Conservation (phyloP, 2,329 filamentous ascomycete species). For the Plectosphaerella plurivora region DNA sequence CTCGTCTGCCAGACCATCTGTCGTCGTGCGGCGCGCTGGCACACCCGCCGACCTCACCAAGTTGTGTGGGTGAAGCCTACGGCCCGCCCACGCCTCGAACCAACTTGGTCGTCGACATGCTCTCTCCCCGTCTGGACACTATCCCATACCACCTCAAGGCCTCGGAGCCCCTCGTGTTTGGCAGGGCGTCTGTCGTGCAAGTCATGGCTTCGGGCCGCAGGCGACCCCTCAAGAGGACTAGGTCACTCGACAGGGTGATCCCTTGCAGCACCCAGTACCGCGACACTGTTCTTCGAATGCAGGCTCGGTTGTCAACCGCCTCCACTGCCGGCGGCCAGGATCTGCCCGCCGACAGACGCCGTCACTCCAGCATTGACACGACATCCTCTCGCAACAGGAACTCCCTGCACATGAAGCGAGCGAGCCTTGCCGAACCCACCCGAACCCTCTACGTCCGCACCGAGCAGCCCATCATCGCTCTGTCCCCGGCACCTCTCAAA, state of each 20-base stretch:
- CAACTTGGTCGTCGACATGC: slow-evolving; percentile 13
- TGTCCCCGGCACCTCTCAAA: slow-evolving; percentile 14
- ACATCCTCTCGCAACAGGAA: not conserved
- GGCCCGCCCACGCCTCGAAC: slow-evolving; percentile 11
- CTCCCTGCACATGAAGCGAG: not conserved
- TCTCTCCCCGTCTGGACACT: slow-evolving; percentile 26
- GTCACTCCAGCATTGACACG: slow-evolving; percentile 19
- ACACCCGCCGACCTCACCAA: slow-evolving; percentile 18
- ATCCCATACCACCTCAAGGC: slow-evolving; percentile 24
- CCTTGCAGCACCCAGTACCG: slow-evolving; percentile 22
- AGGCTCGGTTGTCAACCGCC: not conserved
- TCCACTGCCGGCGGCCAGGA: slow-evolving; percentile 6
- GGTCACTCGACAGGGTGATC: slow-evolving; percentile 32
- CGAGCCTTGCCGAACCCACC: slow-evolving; percentile 6
- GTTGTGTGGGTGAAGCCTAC: slow-evolving; percentile 29
- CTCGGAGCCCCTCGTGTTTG: slow-evolving; percentile 31
- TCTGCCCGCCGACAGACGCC: slow-evolving; percentile 9
- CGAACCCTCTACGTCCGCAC: slow-evolving; percentile 25
- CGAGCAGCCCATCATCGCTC: slow-evolving; percentile 21
- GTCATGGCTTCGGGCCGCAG: slow-evolving; percentile 21
- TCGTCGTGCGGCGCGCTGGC: not conserved
- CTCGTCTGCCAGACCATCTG: not conserved
- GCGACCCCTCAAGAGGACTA: slow-evolving; percentile 22
- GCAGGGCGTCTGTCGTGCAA: slow-evolving; percentile 33
- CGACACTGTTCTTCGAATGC: slow-evolving; percentile 15